Conservation (phyloP, 139 green algal genomes). For the Tetraselmis striata region DNA sequence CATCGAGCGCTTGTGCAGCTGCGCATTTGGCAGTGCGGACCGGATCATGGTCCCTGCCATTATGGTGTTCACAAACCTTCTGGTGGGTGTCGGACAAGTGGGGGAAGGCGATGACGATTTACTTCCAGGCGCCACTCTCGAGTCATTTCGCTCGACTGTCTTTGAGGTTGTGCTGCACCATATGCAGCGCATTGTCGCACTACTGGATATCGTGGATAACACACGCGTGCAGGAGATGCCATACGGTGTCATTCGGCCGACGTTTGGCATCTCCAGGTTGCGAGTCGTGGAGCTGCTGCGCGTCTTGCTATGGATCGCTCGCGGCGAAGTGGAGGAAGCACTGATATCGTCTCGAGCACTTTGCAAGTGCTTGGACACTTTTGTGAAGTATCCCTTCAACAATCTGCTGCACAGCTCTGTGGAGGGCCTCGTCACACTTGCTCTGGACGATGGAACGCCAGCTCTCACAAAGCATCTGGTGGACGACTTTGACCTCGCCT, state of each 20-base stretch:
- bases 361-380: neutral
- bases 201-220: neutral
- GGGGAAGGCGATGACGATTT: neutral
- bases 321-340: neutral
- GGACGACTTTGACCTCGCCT: neutral
- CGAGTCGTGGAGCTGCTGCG: neutral
- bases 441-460: neutral
- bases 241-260: neutral
- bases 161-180: neutral
- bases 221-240: neutral
- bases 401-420: neutral
- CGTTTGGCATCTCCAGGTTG: neutral
- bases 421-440: neutral
- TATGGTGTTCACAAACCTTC: neutral
- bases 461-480: neutral
- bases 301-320: neutral
- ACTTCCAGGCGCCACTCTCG: neutral
- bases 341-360: neutral
- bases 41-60: neutral
- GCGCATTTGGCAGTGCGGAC: neutral
- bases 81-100: neutral
- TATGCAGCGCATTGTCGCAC: neutral
- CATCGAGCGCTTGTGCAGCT: neutral
- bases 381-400: neutral
- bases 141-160: neutral